phyloP scores from a whole-genome alignment of 306 rosid species.

The Castanea sativa region DNA sequence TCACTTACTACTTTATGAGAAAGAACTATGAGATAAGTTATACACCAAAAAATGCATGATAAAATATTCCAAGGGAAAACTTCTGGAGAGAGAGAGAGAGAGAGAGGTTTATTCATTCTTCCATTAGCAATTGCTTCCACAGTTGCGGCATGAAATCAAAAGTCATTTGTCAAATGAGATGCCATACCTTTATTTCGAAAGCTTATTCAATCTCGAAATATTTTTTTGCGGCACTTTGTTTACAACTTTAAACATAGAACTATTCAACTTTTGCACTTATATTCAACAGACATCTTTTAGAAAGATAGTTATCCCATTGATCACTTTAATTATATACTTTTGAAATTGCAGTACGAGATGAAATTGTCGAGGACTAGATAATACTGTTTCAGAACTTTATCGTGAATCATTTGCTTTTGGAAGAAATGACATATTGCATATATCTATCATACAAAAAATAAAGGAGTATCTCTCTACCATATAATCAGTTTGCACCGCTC shows the following conservation, averaged over 20 bases:
- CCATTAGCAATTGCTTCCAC: conserved; percentile 21
- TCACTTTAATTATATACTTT: conserved; percentile 43
- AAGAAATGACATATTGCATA: conserved; percentile 20
- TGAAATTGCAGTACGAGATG: conserved; percentile 40
- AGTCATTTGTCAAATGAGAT: background rate
- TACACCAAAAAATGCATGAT: too few relatives aligned
- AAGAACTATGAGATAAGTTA: too few relatives aligned
- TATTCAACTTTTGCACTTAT: conserved; percentile 30
- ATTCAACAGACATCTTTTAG: conserved; percentile 51
- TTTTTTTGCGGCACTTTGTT: conserved; percentile 4
- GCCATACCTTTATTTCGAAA: conserved; percentile 18
- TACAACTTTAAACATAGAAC: conserved; percentile 24
- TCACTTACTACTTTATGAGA: too few relatives aligned
- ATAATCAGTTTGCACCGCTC: background rate
- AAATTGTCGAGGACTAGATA: conserved; percentile 24
- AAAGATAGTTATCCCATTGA: conserved; percentile 38
- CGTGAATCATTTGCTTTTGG: conserved; percentile 24
- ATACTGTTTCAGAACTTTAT: conserved; percentile 28
- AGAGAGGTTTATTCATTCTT: background rate
- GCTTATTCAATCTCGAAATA: conserved; percentile 17
- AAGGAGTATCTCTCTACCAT: background rate
- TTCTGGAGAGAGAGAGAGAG: background rate
- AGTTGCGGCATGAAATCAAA: conserved; percentile 10
- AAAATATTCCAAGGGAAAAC: background rate
- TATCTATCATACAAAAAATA: too few relatives aligned